phyloP scores from a whole-genome alignment of 2,329 filamentous ascomycete species.

The Gaeumannomyces sp. region DNA sequence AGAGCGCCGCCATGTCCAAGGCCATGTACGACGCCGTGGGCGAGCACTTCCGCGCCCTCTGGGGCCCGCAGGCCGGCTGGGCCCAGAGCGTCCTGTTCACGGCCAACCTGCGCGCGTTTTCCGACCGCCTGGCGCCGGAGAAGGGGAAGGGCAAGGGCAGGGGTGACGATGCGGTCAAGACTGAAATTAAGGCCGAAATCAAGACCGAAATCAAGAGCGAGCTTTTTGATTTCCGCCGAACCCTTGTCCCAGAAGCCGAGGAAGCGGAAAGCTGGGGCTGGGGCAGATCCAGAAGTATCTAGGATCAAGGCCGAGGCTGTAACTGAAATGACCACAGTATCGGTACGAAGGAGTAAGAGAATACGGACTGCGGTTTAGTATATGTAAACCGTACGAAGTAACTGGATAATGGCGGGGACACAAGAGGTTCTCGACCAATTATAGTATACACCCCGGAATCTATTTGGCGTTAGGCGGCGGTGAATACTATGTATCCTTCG shows the following conservation, averaged over 20 bases:
- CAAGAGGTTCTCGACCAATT: neutral
- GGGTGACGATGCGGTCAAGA: slow-evolving; percentile 20
- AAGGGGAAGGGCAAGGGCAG: slow-evolving; percentile 25
- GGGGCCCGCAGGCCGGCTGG: slow-evolving; percentile 95
- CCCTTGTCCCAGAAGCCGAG: neutral
- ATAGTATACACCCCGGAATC: too few species aligned
- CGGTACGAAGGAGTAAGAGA: slow-evolving; percentile 11
- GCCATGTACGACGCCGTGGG: slow-evolving; percentile 84
- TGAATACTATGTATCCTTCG: too few species aligned
- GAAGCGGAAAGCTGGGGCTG: neutral
- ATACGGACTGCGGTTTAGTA: neutral
- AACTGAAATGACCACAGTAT: neutral
- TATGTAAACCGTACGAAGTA: neutral
- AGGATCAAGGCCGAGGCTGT: neutral
- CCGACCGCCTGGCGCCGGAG: slow-evolving; percentile 49
- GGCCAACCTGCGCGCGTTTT: slow-evolving; percentile 81
- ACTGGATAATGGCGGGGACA: neutral
- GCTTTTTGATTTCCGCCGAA: neutral
- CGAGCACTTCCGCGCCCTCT: slow-evolving; percentile 80
- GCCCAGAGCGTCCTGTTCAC: slow-evolving; percentile 96
- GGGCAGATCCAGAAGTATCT: neutral
- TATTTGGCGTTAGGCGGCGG: too few species aligned
- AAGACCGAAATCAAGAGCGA: neutral
- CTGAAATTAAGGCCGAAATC: slow-evolving; percentile 21
- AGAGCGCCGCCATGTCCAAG: slow-evolving; percentile 80